Base-by-base conservation (phyloP, 768 basidiomycete genomes). In the Sistotremastrum suecicum region DNA sequence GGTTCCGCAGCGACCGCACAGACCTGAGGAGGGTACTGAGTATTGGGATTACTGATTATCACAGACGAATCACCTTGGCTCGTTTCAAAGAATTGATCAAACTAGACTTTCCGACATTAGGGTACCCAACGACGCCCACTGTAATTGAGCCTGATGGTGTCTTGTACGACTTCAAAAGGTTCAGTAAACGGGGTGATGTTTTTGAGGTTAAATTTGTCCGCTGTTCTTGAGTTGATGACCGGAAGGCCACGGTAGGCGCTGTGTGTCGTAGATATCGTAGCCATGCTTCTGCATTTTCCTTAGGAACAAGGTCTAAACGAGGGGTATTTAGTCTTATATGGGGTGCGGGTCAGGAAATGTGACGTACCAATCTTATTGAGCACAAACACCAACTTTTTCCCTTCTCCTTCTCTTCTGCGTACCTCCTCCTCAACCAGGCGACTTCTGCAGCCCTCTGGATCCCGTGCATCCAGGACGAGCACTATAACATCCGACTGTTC, bases 101-200 rank as follows among this genome's bases (percentile, higher is more conserved):
- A 56, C 80, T 85, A 47, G 88, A 92, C 66, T 98, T 98, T 9
- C 94, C 94, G 40, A 98, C 94, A 61, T 98, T 98, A 1, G 94
- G 94, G 63, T 90, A 94, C 1, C 94, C 94, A 3, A 97, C 86
- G 11, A 98, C 86, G 10, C 90, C 90, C 42, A 94, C 74, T 0
- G 87, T 90, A 43, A 88, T 68, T 51, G 76, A 83, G 1, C 63
- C 53, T 33, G 68, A 76, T 1, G 80, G 81, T 10, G 30, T 44
- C 51, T 80, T 83, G 60, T 83, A 86, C 0, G 81, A 82, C 56
- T 94, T 95, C 37, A 94, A 67, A 2, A 95, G 69, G 44, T 81
- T 81, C 37, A 91, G 66, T 2, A 95, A 68, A 41, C 81, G 67
- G 30, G 86, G 85, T 1, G 82, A 77, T 0, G 84, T 86, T 1